These are phyloP conservation scores for Chlorella ohadii DNA, from an alignment of 139 green algal genomes.

Conservation along the genomic window DNA sequence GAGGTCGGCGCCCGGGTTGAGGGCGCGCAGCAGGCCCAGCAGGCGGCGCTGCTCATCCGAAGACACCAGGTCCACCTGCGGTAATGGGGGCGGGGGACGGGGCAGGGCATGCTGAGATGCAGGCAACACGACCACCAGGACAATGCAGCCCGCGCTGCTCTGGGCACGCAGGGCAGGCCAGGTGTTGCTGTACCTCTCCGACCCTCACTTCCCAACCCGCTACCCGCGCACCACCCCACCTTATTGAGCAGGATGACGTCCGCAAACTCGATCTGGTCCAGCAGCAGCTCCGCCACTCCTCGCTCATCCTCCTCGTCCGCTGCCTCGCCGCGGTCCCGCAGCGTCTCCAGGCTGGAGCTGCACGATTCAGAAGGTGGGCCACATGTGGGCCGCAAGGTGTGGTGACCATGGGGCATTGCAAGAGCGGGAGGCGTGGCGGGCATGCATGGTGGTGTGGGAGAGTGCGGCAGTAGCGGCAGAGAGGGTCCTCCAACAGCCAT, in stretches of 20 bases:
- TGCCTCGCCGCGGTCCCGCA: slow-evolving; percentile 34
- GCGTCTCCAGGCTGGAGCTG: slow-evolving; percentile 50
- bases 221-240: slow-evolving; percentile 4
- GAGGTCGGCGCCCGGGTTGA: slow-evolving; percentile 68
- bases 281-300: slow-evolving; percentile 71
- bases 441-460: too few species aligned
- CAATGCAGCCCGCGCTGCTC: too few species aligned
- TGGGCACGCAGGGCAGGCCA: too few species aligned
- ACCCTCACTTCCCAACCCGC: neutral
- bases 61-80: slow-evolving; percentile 46
- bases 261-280: slow-evolving; percentile 71
- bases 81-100: neutral
- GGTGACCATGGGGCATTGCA: too few species aligned
- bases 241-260: slow-evolving; percentile 86
- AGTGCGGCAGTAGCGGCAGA: too few species aligned
- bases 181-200: too few species aligned
- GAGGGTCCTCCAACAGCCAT: too few species aligned
- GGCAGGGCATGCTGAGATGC: neutral
- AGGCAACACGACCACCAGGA: too few species aligned
- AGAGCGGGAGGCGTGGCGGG: too few species aligned
- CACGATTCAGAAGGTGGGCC: neutral
- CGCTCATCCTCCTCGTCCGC: slow-evolving; percentile 54
- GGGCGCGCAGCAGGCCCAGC: slow-evolving; percentile 44
- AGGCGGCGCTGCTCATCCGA: slow-evolving; percentile 22
- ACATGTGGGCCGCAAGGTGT: too few species aligned